phyloP scores from a whole-genome alignment of 495 filamentous ascomycete genomes.

The Copromyces sp. region DNA sequence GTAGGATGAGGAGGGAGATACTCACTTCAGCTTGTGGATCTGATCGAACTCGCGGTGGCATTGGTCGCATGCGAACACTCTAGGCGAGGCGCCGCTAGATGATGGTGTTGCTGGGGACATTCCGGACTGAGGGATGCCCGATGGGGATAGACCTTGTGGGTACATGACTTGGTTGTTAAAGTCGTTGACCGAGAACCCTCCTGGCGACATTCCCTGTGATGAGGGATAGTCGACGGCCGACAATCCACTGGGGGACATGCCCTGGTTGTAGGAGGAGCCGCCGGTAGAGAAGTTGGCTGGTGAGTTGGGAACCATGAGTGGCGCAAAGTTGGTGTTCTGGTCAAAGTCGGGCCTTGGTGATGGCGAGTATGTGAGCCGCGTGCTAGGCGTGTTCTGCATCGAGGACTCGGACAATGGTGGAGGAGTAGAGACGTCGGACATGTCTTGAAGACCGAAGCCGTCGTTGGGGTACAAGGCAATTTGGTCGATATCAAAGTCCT shows the following conservation, averaged over 20 bases:
- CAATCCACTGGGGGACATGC: conserved; percentile 8
- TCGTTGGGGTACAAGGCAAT: not conserved
- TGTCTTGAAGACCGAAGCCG: not conserved
- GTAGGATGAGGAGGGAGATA: not conserved
- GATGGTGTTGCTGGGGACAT: conserved; percentile 1
- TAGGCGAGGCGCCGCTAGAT: conserved; percentile 20
- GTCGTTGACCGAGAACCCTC: not conserved
- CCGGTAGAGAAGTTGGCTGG: not conserved
- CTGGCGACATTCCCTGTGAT: not conserved
- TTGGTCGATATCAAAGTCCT: not conserved
- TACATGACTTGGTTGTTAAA: not conserved
- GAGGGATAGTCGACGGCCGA: not conserved
- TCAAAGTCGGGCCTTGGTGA: conserved; percentile 23
- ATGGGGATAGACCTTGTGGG: not conserved
- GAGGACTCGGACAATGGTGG: conserved; percentile 33
- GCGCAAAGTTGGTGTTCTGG: not conserved
- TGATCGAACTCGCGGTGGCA: conserved; percentile 36
- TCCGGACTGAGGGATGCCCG: not conserved
- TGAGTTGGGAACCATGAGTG: not conserved
- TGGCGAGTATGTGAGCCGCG: conserved; percentile 28
- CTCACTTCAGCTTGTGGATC: conserved; percentile 39
- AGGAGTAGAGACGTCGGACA: conserved; percentile 29
- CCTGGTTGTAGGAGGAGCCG: conserved; percentile 9
- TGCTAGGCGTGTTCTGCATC: conserved; percentile 32
- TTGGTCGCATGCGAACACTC: conserved; percentile 27